Evolutionary conservation across 495 filamentous ascomycete genomes (phyloP).

Genomic region (Penicillium mononematosum): DNA sequence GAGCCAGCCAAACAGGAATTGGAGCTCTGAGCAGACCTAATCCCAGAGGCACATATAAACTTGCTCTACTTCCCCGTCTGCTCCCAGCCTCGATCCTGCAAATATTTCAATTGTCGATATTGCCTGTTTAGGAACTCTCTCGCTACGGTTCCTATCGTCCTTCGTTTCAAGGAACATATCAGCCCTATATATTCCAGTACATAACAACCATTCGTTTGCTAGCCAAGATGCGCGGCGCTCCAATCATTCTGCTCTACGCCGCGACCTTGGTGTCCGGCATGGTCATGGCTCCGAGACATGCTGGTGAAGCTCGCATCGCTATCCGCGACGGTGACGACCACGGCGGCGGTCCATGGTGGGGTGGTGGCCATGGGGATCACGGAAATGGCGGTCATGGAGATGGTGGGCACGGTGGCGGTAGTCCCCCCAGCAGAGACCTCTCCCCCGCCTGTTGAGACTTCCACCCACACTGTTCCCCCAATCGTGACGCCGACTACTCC

Average conservation of each 20-base stretch:
- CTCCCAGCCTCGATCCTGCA: neutral
- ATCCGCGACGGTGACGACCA: conserved; percentile 14
- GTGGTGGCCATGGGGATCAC: neutral
- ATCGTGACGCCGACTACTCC: too few species aligned
- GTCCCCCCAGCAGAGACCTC: conserved; percentile 3
- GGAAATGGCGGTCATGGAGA: conserved; percentile 6
- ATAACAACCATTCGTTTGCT: conserved; percentile 15
- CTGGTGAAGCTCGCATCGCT: conserved; percentile 15
- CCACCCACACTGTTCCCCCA: neutral
- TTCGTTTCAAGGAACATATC: conserved; percentile 16
- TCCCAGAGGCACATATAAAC: conserved; percentile 4
- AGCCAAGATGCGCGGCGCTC: conserved; percentile 23
- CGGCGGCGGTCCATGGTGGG: conserved; percentile 7
- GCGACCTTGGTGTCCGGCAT: conserved; percentile 25
- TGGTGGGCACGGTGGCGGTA: neutral
- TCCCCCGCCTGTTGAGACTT: conserved; percentile 11
- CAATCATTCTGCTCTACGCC: conserved; percentile 22
- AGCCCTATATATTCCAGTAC: neutral
- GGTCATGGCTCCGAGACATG: conserved; percentile 16
- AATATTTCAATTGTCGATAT: conserved; percentile 4
- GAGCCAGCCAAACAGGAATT: neutral
- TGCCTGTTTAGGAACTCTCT: conserved; percentile 26
- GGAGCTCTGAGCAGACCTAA: neutral
- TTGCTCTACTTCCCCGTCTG: neutral
- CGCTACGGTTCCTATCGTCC: conserved; percentile 28